Base-by-base conservation (phyloP, 2,329 filamentous ascomycete species). In the Drechslerella dactyloides region DNA sequence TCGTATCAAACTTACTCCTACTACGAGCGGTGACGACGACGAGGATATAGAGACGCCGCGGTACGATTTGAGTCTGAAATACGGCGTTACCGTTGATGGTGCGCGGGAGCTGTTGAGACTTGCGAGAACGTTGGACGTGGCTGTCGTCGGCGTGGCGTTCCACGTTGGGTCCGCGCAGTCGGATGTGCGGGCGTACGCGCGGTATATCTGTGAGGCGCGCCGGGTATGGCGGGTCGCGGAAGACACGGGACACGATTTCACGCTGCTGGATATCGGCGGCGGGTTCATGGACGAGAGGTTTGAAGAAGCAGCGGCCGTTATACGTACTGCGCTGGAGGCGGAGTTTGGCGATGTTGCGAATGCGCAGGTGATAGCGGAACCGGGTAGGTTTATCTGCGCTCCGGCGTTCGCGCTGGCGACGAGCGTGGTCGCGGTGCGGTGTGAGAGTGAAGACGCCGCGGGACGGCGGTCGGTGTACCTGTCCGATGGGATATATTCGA, bases 11-110 rank as follows among this genome's bases (percentile, higher is more conserved):
- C 40, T 53, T 23, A n/a, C 42, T 3, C 7, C 21, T 10, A 10
- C 19, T 11, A 8, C 27, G 27, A 8, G 4, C 27, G n/a, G 21
- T 19, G 21, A 60, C 2, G 42, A 7, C 2, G 21, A 24, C 7
- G 55, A 50, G 8, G 33, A 17, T 13, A 23, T 15, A 2, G 42
- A n/a, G 10, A 30, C 37, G 13, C 50, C 51, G 1, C 19, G 56
- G n/a, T 72, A 72, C 56, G 60, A 72, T 19, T 48, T 72, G 17
- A 60, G 60, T 11, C 59, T 63, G 17, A 72, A 72, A n/a, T 72
- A 65, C 35, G 68, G 68, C 3, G 60, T 65, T 46, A 54, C 68
- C 2, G 15, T 57, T 7, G 55, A 65, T 13, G 51, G 46, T 5
- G 40, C 50, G 15, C 24, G 50, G 5, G 56, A 60, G n/a, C n/a